A percentile compares a stretch with the other conserved stretches of the same genome.
Evolutionary conservation across 768 basidiomycete genomes (phyloP).

Genomic region (Boletellus ananas): DNA sequence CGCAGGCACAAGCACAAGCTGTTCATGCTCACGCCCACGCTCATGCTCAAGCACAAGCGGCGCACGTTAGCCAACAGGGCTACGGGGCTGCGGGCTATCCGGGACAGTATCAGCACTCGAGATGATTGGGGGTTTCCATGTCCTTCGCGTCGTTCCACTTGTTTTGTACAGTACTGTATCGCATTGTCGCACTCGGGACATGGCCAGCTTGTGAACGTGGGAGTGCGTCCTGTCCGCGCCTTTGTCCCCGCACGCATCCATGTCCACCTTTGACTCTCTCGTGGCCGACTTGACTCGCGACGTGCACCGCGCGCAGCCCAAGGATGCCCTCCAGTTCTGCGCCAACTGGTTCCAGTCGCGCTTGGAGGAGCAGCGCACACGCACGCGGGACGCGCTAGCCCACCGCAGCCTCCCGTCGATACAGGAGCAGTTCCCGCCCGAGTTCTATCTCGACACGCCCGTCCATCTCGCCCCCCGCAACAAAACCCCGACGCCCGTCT

Average conservation of each 20-base stretch:
- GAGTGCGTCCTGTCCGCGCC: not conserved
- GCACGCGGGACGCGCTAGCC: constrained; percentile 57
- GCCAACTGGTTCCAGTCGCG: constrained; percentile 93
- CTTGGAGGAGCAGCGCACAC: constrained; percentile 78
- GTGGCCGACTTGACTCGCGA: constrained; percentile 85
- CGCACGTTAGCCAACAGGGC: constrained; percentile 29
- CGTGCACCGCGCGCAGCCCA: constrained; percentile 79
- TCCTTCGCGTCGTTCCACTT: not conserved
- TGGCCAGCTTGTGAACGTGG: constrained; percentile 23
- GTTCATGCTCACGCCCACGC: constrained; percentile 28
- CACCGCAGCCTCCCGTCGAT: constrained; percentile 49
- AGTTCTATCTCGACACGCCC: constrained; percentile 57
- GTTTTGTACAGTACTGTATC: constrained; percentile 7
- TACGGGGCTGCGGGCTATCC: constrained; percentile 27
- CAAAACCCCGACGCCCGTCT: constrained; percentile 41
- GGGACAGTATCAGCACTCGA: constrained; percentile 31
- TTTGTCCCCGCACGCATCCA: constrained; percentile 3
- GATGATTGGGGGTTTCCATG: constrained; percentile 13
- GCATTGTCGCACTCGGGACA: not conserved
- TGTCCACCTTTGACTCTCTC: constrained; percentile 79
- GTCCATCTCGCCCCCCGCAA: constrained; percentile 28
- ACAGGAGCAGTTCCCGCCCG: constrained; percentile 49
- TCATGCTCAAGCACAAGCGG: constrained; percentile 37
- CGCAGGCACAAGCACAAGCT: constrained; percentile 30
- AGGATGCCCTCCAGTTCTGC: constrained; percentile 88